A percentile compares a stretch with the other conserved stretches of the same genome.
These are phyloP conservation scores for Anthracocystis walkeri DNA, from an alignment of 1,284 basidiomycete genomes.

Conservation along the genomic window DNA sequence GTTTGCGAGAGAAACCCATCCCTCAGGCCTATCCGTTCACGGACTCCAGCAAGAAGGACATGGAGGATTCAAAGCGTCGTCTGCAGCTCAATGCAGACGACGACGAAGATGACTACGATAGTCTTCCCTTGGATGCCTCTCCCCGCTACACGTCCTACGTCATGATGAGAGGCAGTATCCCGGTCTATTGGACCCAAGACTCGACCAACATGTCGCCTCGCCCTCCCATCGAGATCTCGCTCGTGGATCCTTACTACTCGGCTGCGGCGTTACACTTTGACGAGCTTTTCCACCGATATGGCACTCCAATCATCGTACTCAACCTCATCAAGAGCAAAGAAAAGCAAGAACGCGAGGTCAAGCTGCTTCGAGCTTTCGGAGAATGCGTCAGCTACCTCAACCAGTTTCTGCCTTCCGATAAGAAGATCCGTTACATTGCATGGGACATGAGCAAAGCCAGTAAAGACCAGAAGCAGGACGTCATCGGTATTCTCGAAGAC, in stretches of 20 bases:
- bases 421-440: constrained; percentile 89
- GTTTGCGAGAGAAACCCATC: constrained; percentile 36
- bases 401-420: constrained; percentile 83
- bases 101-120: constrained; percentile 30
- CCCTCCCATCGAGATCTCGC: constrained; percentile 89
- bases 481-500: constrained; percentile 94
- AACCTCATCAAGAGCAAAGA: constrained; percentile 82
- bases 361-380: constrained; percentile 89
- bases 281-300: constrained; percentile 89
- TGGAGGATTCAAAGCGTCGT: neutral
- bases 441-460: constrained; percentile 83
- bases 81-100: neutral
- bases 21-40: neutral
- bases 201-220: constrained; percentile 88
- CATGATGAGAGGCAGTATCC: constrained; percentile 95
- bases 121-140: constrained; percentile 43
- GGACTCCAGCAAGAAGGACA: neutral
- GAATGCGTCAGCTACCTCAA: constrained; percentile 94
- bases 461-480: constrained; percentile 88
- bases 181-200: constrained; percentile 96
- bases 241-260: constrained; percentile 94
- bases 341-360: constrained; percentile 87
- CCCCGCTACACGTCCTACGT: constrained; percentile 95
- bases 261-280: constrained; percentile 95
- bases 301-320: constrained; percentile 89